phyloP scores from a whole-genome alignment of 2,329 filamentous ascomycete species.

The Trichophyton benhamiae region DNA sequence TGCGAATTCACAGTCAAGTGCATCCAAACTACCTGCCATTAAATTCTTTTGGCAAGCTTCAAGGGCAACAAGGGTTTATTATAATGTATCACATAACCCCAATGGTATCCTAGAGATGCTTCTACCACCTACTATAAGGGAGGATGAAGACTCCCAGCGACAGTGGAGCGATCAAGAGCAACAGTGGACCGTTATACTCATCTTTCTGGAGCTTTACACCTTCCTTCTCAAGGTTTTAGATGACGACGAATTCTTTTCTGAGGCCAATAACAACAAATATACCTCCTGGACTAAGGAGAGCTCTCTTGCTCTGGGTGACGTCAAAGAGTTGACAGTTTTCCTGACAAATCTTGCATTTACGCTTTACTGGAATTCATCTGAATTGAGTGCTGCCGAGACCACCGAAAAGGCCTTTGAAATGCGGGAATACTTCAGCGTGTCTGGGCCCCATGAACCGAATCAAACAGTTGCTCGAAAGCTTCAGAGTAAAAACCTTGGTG shows the following conservation, averaged over 20 bases:
- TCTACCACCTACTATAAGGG: conserved; percentile 26
- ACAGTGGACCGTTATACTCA: conserved; percentile 78
- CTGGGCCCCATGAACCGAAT: conserved; percentile 7
- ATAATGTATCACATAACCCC: conserved; percentile 44
- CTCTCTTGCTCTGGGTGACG: conserved; percentile 57
- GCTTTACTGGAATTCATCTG: conserved; percentile 69
- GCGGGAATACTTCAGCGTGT: conserved; percentile 34
- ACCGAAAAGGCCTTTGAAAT: conserved; percentile 31
- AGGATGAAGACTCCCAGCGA: conserved; percentile 11
- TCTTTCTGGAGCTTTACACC: conserved; percentile 89
- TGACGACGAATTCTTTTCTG: conserved; percentile 83
- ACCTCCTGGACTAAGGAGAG: conserved; percentile 47
- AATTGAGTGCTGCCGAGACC: conserved; percentile 41
- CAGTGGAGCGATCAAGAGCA: conserved; percentile 37
- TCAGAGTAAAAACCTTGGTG: conserved; percentile 41
- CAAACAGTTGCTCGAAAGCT: conserved; percentile 19
- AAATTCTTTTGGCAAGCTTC: conserved; percentile 74
- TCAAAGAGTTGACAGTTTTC: conserved; percentile 65
- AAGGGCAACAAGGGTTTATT: conserved; percentile 45
- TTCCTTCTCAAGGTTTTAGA: conserved; percentile 89
- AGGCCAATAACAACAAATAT: conserved; percentile 31
- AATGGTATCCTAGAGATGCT: conserved; percentile 47
- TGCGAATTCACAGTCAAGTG: conserved; percentile 21
- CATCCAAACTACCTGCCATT: conserved; percentile 49
- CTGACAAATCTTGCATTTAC: conserved; percentile 85